Evolutionary conservation across 2,329 filamentous ascomycete genomes (phyloP), one percentile per base, ranked within the genome.

Genomic region (Exophiala oligosperma): DNA sequence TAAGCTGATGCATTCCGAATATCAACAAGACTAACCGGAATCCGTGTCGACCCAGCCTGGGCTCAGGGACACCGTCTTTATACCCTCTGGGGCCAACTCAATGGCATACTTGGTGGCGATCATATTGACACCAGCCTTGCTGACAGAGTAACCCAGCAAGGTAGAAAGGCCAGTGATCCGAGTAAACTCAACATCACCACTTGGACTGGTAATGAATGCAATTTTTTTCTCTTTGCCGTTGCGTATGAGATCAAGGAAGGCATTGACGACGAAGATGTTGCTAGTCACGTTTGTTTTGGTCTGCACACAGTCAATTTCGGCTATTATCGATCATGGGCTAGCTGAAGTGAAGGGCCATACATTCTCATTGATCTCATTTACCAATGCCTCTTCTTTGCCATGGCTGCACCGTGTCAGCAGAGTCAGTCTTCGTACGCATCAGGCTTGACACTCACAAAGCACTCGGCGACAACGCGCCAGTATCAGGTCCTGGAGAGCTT

Each of bases 121-220:
- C 17, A 77, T 66, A 60, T 78, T 79, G 61, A 76, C 60, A 1
- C 70, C 76, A 0, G 71, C 74, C 60, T 79, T 79, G 29, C 68
- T 68, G 23, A 71, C 66, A 8, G 71, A 62, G 59, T 79, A 79
- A 57, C 62, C 2, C 63, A 68, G 53, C 43, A 60, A 6, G 32
- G 41, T 32, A 44, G 57, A 4, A 50, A 60, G 12, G 44, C 57
- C 57, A 43, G 57, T 60, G 49, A 53, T 28, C 23, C 57, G 57
- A 41, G 57, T 60, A 47, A 63, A 61, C 28, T 63, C 57, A 26
- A 58, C 24, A 53, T 76, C 74, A 0, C 69, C 75, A 60, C 74
- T 67, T 7, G 67, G 74, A 8, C 61, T 72, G 21, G 73, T 72
- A 24, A 79, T 73, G 17, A 72, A 66, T 4, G 76, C 63, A 54